These are phyloP conservation scores for Quercus tomentella DNA, from an alignment of 331 rosid species.

Conservation along the genomic window DNA sequence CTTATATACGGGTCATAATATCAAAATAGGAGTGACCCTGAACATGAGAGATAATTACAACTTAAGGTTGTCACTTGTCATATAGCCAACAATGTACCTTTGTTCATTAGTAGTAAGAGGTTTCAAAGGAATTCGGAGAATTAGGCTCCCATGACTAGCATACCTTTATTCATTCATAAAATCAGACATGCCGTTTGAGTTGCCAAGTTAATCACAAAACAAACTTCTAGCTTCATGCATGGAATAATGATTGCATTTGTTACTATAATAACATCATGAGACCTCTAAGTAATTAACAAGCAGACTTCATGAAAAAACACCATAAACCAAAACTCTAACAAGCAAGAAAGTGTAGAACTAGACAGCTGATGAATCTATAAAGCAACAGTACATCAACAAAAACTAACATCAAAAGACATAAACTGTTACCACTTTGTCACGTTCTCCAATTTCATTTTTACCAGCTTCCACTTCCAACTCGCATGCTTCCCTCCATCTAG, in stretches of 20 bases:
- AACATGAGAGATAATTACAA: background rate
- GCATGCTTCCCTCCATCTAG: constrained; percentile 89
- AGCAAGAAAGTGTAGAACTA: background rate
- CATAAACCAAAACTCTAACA: background rate
- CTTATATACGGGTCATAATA: background rate
- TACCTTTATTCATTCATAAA: background rate
- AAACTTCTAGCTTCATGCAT: background rate
- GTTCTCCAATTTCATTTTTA: constrained; percentile 54
- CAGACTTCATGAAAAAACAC: background rate
- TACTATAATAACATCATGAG: background rate
- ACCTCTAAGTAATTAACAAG: background rate
- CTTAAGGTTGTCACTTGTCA: background rate
- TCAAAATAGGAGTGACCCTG: background rate
- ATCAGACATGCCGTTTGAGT: background rate
- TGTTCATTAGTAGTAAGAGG: background rate
- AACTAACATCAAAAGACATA: background rate
- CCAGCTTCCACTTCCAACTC: constrained; percentile 83
- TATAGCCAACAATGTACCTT: background rate
- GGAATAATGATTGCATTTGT: background rate
- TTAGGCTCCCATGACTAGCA: background rate
- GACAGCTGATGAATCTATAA: background rate
- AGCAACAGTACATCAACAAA: background rate
- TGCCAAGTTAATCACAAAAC: background rate
- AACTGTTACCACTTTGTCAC: constrained; percentile 61
- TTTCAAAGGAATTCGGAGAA: background rate